Conservation (phyloP, 805 yeast species). For the Kluyveromyces nonfermentans region DNA sequence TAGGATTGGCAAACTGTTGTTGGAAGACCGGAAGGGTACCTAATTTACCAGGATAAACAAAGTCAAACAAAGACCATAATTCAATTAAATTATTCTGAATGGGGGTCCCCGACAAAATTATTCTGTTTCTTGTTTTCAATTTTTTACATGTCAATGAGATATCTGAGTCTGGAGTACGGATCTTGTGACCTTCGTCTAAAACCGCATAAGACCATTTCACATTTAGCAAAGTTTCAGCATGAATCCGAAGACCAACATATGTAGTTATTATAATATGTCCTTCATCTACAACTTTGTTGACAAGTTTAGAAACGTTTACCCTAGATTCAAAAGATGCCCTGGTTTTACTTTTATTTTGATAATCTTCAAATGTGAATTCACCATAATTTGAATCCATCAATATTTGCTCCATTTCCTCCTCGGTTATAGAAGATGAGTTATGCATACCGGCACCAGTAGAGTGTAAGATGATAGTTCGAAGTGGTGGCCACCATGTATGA, state of each 20-base stretch:
- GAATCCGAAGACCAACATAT: conserved; percentile 73
- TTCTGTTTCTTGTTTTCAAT: conserved; percentile 70
- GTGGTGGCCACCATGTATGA: conserved; percentile 97
- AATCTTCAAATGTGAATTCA: conserved; percentile 37
- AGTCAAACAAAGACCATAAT: conserved; percentile 91
- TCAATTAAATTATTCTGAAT: conserved; percentile 89
- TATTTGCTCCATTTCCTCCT: conserved; percentile 43
- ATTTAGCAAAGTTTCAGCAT: conserved; percentile 53
- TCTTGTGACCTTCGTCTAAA: conserved; percentile 94
- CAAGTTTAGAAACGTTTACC: conserved; percentile 25
- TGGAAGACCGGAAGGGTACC: conserved; percentile 95
- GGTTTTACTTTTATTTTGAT: conserved; percentile 19
- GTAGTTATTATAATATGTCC: conserved; percentile 90
- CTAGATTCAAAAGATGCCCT: conserved; percentile 24
- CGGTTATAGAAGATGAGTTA: conserved; percentile 28
- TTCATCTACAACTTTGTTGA: conserved; percentile 44
- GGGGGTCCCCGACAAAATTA: conserved; percentile 92
- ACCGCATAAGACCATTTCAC: conserved; percentile 84
- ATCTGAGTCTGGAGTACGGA: conserved; percentile 87
- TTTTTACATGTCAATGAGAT: conserved; percentile 81
- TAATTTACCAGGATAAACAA: conserved; percentile 86
- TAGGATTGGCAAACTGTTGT: conserved; percentile 84
- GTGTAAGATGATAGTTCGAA: conserved; percentile 77
- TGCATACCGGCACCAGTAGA: conserved; percentile 87
- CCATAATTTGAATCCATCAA: conserved; percentile 31